Conservation (phyloP, 352 stramenopile genomes). For the Blastocystis sp. region DNA sequence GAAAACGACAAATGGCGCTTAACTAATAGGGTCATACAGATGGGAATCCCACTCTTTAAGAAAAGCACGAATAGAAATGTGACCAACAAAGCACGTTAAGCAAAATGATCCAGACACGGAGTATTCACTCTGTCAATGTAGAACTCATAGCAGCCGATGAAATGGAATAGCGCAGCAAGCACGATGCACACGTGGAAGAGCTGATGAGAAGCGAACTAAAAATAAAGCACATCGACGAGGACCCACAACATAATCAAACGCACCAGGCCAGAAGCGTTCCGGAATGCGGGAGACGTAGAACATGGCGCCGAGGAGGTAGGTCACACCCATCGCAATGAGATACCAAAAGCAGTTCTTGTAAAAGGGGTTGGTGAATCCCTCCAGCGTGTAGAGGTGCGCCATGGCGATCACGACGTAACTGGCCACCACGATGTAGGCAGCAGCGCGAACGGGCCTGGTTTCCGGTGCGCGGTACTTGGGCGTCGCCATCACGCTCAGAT, state of each 20-base stretch:
- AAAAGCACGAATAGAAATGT: background rate
- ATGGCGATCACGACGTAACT: constrained; percentile 38
- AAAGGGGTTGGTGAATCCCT: constrained; percentile 56
- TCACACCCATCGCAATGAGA: constrained; percentile 47
- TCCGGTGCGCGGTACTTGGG: constrained; percentile 58
- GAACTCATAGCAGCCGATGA: constrained; percentile 59
- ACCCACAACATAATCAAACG: constrained; percentile 69
- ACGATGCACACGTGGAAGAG: constrained; percentile 70
- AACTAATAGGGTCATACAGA: too few species aligned
- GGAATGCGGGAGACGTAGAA: constrained; percentile 61
- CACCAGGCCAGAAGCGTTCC: constrained; percentile 58
- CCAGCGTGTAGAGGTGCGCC: constrained; percentile 41
- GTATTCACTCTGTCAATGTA: constrained; percentile 60
- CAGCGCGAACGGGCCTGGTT: constrained; percentile 26
- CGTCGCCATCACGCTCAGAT: constrained; percentile 62
- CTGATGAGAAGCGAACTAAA: constrained; percentile 61
- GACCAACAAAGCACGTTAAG: constrained; percentile 9
- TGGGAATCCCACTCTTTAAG: background rate
- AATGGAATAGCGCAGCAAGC: constrained; percentile 69
- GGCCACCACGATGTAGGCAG: constrained; percentile 39
- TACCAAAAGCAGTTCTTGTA: constrained; percentile 32
- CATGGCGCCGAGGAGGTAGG: constrained; percentile 57
- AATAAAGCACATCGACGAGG: background rate
- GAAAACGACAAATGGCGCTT: too few species aligned
- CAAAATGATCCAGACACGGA: constrained; percentile 47